Evolutionary conservation across 305 asterid species (phyloP).

Genomic region (Fraxinus baroniana): DNA sequence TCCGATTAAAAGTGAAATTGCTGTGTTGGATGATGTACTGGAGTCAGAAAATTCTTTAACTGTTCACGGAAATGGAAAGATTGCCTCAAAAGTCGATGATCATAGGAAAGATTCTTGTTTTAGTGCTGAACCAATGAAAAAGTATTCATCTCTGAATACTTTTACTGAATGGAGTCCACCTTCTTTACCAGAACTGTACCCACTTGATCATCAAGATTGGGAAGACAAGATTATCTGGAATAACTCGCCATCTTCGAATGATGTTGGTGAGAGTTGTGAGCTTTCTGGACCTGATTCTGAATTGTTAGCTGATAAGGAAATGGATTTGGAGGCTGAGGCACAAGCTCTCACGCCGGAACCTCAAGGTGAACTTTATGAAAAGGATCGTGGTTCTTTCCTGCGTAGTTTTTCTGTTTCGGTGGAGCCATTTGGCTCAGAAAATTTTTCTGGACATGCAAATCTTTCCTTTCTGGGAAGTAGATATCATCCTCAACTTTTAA

Average conservation of each 20-base stretch:
- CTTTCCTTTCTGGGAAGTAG: slow-evolving; percentile 31
- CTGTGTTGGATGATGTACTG: slow-evolving; percentile 35
- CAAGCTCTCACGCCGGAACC: slow-evolving; percentile 31
- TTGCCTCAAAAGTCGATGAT: slow-evolving; percentile 33
- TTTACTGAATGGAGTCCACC: slow-evolving; percentile 44
- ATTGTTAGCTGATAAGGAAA: slow-evolving; percentile 45
- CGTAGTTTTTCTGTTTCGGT: slow-evolving; percentile 40
- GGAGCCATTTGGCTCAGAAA: slow-evolving; percentile 69
- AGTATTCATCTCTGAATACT: slow-evolving; percentile 35
- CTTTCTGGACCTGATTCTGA: slow-evolving; percentile 86
- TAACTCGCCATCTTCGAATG: slow-evolving; percentile 61
- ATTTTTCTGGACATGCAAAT: slow-evolving; percentile 28
- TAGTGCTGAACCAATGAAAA: slow-evolving; percentile 68
- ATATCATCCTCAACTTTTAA: slow-evolving; percentile 83
- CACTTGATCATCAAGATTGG: slow-evolving; percentile 97
- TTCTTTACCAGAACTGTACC: slow-evolving; percentile 51
- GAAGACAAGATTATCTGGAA: slow-evolving; percentile 93
- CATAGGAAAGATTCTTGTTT: slow-evolving; percentile 54
- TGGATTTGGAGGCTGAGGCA: slow-evolving; percentile 38
- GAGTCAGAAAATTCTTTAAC: slow-evolving; percentile 40
- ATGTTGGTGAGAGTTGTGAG: slow-evolving; percentile 69
- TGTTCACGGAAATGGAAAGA: slow-evolving; percentile 37
- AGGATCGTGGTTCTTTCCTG: slow-evolving; percentile 38
- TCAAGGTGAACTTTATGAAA: slow-evolving; percentile 41
- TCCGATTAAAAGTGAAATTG: slow-evolving; percentile 37